Base-by-base conservation (phyloP, 2,329 filamentous ascomycete genomes). In the Fusarium avenaceum region DNA sequence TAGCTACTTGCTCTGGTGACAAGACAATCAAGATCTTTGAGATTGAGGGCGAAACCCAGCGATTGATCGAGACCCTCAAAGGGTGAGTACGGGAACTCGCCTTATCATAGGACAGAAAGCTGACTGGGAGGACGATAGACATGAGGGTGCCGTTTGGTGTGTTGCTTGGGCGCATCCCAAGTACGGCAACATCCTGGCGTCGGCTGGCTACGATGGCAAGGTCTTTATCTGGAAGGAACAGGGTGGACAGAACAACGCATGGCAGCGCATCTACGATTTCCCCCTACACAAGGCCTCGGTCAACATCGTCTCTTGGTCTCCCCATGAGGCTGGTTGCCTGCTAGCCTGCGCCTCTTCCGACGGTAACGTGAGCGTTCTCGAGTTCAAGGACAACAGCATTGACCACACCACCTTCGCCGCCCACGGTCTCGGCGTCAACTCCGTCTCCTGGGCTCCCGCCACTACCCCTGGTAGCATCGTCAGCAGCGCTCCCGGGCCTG, bases 11-110 rank as follows among this genome's bases (percentile, higher is more conserved):
- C 82, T 97, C 94, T 35, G 97, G 95, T 71, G 96, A 99, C 83
- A 94, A 96, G 79, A 98, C 95, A 47, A 97, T 99, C 85, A 98
- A 98, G 85, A 98, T 99, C 78, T 99, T 97, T 78, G 96, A 99
- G 82, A 91, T 99, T 57, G 95, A 98, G 76, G 93, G 94, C 76
- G 94, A 98, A 74, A 88, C 91, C 72, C 95, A 99, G 81, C 89
- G 92, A 69, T 84, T 98, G 74, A 88, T 93, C 33, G 95, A 98
- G 83, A 99, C 96, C 26, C 84, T 99, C 71, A 97, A 97, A 83
- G 95, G 95, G 93, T 96, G 87, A 76, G 84, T 77, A 42, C 47
- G 48, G 40, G 30, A 24, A 26, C 30, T 13, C 17, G 17, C 20
- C 13, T 11, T 14, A 15, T 10, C 22, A 49, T 13, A 9, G 44